Evolutionary conservation across 495 filamentous ascomycete genomes (phyloP), one percentile per base, ranked within the genome.

Genomic region (Penicillium cosmopolitanum): DNA sequence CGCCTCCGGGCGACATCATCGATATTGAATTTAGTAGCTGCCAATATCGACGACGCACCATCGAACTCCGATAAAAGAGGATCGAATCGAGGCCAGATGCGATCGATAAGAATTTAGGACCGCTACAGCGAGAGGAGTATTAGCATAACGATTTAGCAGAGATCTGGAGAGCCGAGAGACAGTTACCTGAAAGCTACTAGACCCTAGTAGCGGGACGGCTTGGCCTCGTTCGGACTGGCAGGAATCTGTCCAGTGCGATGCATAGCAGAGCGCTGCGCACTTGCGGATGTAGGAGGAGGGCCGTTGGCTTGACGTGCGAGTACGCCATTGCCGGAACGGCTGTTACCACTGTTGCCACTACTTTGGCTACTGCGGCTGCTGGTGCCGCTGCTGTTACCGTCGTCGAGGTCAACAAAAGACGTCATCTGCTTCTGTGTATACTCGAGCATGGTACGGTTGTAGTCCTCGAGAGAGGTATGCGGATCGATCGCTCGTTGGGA

Each of bases 391-490:
- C 40, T 31, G 11, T 53, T 51, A 48, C 58, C 61, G 23, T 66
- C 63, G 16, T 76, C 75, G 5, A 55, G 33, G 44, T 76, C 72
- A 43, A 73, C 67, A 50, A 79, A 80, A 2, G 67, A 54, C 0
- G 70, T 69, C 68, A 80, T 79, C 48, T 78, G 78, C 21, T 69
- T 73, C 40, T 79, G 76, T 8, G 78, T 80, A 48, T 80, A 76
- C 36, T 77, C 63, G 51, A 80, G 66, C 78, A 80, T 79, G 44
- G 73, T 69, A 5, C 75, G 74, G 63, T 75, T 77, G 55, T 80
- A 80, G 59, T 78, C 78, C 56, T 77, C 78, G 7, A 80, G 56
- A 4, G 75, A 75, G 1, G 55, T 65, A 15, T 56, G 64, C 44
- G 73, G 73, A 31, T 75, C 66, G 2, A 63, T 19, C 33, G 69